Evolutionary conservation across 2,329 filamentous ascomycete genomes (phyloP).

Genomic region (Thielaviopsis populi): DNA sequence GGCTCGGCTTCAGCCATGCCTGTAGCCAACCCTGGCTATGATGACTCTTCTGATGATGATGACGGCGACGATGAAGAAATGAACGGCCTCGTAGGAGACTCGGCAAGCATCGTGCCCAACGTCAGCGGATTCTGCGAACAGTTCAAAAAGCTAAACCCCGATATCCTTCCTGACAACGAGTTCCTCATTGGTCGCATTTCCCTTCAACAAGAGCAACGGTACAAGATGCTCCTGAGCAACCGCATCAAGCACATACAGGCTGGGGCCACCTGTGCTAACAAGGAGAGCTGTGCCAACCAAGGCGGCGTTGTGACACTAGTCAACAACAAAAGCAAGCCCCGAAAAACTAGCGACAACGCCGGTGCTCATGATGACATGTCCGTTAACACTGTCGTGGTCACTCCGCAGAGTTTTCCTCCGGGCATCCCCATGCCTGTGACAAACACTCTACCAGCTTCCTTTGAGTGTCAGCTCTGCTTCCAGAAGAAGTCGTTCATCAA

Average conservation of each 20-base stretch:
- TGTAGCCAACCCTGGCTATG: slow-evolving; percentile 16
- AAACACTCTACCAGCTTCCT: slow-evolving; percentile 61
- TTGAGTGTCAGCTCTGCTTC: slow-evolving; percentile 83
- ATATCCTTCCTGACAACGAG: slow-evolving; percentile 37
- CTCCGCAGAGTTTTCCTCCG: slow-evolving; percentile 57
- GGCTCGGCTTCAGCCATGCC: neutral
- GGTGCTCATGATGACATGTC: slow-evolving; percentile 41
- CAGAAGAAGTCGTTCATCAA: slow-evolving; percentile 73
- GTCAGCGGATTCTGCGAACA: slow-evolving; percentile 63
- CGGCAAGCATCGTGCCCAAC: slow-evolving; percentile 54
- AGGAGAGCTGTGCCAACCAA: slow-evolving; percentile 46
- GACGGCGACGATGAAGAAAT: slow-evolving; percentile 46
- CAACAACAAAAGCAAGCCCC: slow-evolving; percentile 43
- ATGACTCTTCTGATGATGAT: slow-evolving; percentile 45
- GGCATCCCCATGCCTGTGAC: slow-evolving; percentile 75
- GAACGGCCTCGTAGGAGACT: slow-evolving; percentile 44
- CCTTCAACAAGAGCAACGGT: slow-evolving; percentile 63
- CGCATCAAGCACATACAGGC: slow-evolving; percentile 52
- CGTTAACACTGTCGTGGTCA: slow-evolving; percentile 53
- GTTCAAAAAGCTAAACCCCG: slow-evolving; percentile 58
- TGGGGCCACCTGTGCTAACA: slow-evolving; percentile 46
- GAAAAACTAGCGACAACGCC: slow-evolving; percentile 39
- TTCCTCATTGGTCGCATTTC: slow-evolving; percentile 69
- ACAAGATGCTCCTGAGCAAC: slow-evolving; percentile 57
- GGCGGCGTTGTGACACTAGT: slow-evolving; percentile 52